phyloP scores from a whole-genome alignment of 179 eudicot species.

The Gypsophila paniculata region DNA sequence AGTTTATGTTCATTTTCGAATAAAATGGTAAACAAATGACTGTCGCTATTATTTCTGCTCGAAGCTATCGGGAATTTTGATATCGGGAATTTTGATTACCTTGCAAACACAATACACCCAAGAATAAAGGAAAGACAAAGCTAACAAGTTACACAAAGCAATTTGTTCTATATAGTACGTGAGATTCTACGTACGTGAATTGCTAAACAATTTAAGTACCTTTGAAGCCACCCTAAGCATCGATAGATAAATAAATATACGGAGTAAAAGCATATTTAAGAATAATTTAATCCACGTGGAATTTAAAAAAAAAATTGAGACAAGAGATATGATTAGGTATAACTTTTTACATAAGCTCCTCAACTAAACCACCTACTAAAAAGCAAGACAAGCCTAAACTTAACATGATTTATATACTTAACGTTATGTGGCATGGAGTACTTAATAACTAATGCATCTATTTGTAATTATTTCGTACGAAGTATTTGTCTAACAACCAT shows the following conservation, averaged over 20 bases:
- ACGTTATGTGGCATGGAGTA: background rate
- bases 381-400: background rate
- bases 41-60: too few species aligned
- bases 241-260: background rate
- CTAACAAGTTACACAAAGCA: too few species aligned
- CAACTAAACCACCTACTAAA: slow-evolving; percentile 8
- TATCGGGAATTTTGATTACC: background rate
- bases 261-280: background rate
- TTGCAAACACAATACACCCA: background rate
- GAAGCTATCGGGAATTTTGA: too few species aligned
- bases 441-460: background rate
- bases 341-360: background rate
- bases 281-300: background rate
- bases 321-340: background rate
- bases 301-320: background rate
- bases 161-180: too few species aligned
- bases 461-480: too few species aligned
- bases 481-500: too few species aligned
- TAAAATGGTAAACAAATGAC: too few species aligned
- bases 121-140: background rate
- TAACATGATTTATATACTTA: background rate
- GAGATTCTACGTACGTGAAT: background rate
- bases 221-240: background rate
- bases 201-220: background rate
- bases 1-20: too few species aligned